phyloP scores from a whole-genome alignment of 345 rosid species.

The Eucalyptus melliodora region DNA sequence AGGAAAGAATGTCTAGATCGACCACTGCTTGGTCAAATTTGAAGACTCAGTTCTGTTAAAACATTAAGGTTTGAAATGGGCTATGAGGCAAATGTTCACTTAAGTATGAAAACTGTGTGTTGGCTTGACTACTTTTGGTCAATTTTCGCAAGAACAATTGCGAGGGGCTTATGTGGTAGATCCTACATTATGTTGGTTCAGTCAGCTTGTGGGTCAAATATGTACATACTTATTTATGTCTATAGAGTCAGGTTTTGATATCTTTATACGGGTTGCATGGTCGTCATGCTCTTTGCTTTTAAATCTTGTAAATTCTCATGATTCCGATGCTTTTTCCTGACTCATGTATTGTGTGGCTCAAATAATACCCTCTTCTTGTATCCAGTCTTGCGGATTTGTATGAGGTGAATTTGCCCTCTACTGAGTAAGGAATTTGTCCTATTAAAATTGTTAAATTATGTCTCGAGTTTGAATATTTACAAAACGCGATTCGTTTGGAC shows the following conservation, averaged over 20 bases:
- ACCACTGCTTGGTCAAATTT: not conserved
- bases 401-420: not conserved
- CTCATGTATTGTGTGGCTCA: not conserved
- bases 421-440: not conserved
- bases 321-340: not conserved
- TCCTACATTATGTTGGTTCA: not conserved
- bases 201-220: not conserved
- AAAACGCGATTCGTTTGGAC: too few relatives aligned
- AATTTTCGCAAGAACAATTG: not conserved
- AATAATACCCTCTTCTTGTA: not conserved
- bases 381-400: not conserved
- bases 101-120: not conserved
- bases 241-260: not conserved
- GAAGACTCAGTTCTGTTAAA: not conserved
- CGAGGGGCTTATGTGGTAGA: not conserved
- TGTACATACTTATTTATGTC: not conserved
- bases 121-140: not conserved
- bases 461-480: too few relatives aligned
- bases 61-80: not conserved
- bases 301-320: not conserved
- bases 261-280: not conserved
- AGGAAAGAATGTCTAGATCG: conserved; percentile 2
- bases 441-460: too few relatives aligned
- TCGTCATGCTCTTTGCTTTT: not conserved
- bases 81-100: not conserved